Evolutionary conservation across 441 rosid species (phyloP), one percentile per base, ranked within the genome.

Genomic region (Bocquillonia castaneifolia): DNA sequence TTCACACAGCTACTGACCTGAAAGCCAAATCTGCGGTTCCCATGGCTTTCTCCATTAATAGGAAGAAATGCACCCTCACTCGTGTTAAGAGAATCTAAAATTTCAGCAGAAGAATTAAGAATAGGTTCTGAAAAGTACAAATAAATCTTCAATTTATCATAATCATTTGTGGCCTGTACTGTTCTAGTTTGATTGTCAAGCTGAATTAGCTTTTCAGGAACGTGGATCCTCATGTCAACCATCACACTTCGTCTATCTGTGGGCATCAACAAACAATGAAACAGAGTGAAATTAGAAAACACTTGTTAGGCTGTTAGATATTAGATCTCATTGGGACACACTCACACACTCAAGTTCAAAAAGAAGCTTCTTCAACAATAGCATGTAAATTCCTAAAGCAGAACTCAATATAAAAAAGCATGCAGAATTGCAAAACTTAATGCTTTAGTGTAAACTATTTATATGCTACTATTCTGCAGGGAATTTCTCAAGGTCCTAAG

Each of bases 71-170:
- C 58, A 31, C 97, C 96, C 47, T 80, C 83, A 72, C 77, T 93
- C 71, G 69, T 29, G 45, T 74, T 80, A 14, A 93, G 72, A 69
- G 82, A 79, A 67, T 72, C 77, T 52, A 80, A 78, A 78, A 93
- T 74, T 65, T 93, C 85, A 1, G 76, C 60, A 8, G 97, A 84
- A 52, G 97, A 82, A 71, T 91, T 93, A 52, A 85, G 76, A 76
- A 93, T 67, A n/a, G 96, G 89, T 75, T 77, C 74, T 5, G 99
- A 85, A 76, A 93, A 93, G 82, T 89, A 89, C 75, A 93, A 67
- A 72, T 77, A 89, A 72, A 87, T 79, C 81, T 87, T 88, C 47
- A 93, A 72, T 66, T 88, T 81, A 59, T 80, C 67, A 54, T 78
- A 51, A 55, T 83, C 72, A 74, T 86, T 91, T 54, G 97, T 93